Percentiles rank a stretch among this genome's conserved stretches.
These are phyloP conservation scores for Aotearoamyces nothofagi DNA, from an alignment of 2,329 filamentous ascomycete species.

Conservation along the genomic window DNA sequence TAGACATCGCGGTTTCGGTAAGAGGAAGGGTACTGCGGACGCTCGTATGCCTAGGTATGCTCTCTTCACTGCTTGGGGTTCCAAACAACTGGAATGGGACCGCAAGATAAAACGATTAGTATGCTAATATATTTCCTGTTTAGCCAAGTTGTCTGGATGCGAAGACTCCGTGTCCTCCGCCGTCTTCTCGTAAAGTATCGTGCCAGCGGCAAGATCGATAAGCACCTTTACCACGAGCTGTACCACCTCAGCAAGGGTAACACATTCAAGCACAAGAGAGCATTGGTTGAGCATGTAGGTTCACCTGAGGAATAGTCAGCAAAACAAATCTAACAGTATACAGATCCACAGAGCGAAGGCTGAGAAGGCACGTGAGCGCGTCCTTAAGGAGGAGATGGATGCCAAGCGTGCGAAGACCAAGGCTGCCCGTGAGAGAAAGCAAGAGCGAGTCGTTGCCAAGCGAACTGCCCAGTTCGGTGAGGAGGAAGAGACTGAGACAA, in stretches of 20 bases:
- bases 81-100: not conserved
- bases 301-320: constrained; percentile 12
- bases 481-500: constrained; percentile 29
- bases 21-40: constrained; percentile 99
- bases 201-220: constrained; percentile 99
- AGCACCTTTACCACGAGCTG: constrained; percentile 99
- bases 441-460: constrained; percentile 85
- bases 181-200: constrained; percentile 99
- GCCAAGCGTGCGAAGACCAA: constrained; percentile 99
- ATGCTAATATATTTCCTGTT: constrained; percentile 20
- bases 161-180: constrained; percentile 96
- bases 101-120: constrained; percentile 2
- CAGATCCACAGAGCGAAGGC: constrained; percentile 99
- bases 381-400: constrained; percentile 99
- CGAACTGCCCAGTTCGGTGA: constrained; percentile 71
- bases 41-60: constrained; percentile 96
- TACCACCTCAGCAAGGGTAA: constrained; percentile 99
- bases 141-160: constrained; percentile 98
- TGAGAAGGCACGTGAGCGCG: constrained; percentile 91
- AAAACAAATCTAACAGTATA: constrained; percentile 14
- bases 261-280: constrained; percentile 99
- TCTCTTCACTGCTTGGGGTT: constrained; percentile 7
- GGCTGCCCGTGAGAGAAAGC: constrained; percentile 97
- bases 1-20: constrained; percentile 98
- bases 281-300: constrained; percentile 99